Conservation (phyloP, 2,329 filamentous ascomycete species). For the Colletotrichum viniferum region DNA sequence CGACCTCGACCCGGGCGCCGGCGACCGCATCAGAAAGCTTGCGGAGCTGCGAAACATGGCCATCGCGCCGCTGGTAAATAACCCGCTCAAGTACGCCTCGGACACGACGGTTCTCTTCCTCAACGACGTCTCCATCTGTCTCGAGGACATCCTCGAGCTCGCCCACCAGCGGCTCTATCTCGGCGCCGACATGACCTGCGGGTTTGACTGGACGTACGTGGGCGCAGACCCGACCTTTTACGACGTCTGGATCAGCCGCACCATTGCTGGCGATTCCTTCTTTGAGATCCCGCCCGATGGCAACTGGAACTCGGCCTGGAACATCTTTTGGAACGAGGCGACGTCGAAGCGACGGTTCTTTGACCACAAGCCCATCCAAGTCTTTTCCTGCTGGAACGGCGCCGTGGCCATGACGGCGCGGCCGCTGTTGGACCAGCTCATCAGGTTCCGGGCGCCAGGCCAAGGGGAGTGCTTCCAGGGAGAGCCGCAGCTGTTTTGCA, state of each 20-base stretch:
- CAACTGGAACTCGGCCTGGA: conserved; percentile 51
- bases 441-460: conserved; percentile 47
- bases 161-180: too few species aligned
- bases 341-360: conserved; percentile 36
- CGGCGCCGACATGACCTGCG: too few species aligned
- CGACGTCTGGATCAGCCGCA: conserved; percentile 60
- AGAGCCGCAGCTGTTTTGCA: conserved; percentile 43
- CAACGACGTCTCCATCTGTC: too few species aligned
- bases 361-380: conserved; percentile 55
- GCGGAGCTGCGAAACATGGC: too few species aligned
- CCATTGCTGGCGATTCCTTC: conserved; percentile 57
- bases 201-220: too few species aligned
- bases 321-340: conserved; percentile 58
- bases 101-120: too few species aligned
- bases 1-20: too few species aligned
- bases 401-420: conserved; percentile 51
- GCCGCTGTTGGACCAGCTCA: conserved; percentile 46
- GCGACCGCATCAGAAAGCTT: too few species aligned
- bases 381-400: conserved; percentile 67
- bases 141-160: too few species aligned
- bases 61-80: too few species aligned
- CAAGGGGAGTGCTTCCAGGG: conserved; percentile 55
- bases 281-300: conserved; percentile 56
- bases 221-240: conserved; percentile 50
- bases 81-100: too few species aligned